These are phyloP conservation scores for Penicillium sp. DNA, from an alignment of 2,329 filamentous ascomycete species.

Conservation along the genomic window DNA sequence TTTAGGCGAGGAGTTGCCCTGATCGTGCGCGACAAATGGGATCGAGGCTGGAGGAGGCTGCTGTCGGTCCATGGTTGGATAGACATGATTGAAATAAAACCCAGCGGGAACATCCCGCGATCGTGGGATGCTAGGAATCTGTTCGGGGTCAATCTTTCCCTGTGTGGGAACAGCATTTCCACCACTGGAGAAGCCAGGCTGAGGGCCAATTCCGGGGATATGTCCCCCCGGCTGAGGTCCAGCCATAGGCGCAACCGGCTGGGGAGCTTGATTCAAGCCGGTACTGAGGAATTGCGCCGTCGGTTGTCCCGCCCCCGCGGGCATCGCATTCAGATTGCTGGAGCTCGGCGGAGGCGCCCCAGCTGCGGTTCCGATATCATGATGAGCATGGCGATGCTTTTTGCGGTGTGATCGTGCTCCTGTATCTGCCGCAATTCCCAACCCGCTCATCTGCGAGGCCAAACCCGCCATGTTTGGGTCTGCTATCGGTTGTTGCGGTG, in stretches of 20 bases:
- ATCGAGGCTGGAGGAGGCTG: slow-evolving; percentile 81
- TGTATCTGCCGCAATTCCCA: slow-evolving; percentile 57
- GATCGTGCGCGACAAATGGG: slow-evolving; percentile 89
- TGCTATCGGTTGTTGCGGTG: slow-evolving; percentile 23
- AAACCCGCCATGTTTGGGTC: slow-evolving; percentile 39
- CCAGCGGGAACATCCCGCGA: slow-evolving; percentile 76
- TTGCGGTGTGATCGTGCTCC: slow-evolving; percentile 59
- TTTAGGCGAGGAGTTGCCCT: slow-evolving; percentile 94
- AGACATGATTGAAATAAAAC: slow-evolving; percentile 80
- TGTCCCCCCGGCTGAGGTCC: slow-evolving; percentile 16
- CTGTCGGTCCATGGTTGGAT: slow-evolving; percentile 92
- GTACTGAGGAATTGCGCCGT: slow-evolving; percentile 57
- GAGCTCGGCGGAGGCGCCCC: slow-evolving; percentile 59
- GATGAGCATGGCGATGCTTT: slow-evolving; percentile 91
- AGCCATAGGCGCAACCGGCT: slow-evolving; percentile 28
- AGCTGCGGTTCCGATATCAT: slow-evolving; percentile 61
- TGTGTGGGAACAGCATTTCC: slow-evolving; percentile 58
- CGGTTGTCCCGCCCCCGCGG: slow-evolving; percentile 51
- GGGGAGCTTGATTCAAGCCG: slow-evolving; percentile 39
- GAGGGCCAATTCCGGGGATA: slow-evolving; percentile 24
- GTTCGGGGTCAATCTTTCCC: slow-evolving; percentile 77
- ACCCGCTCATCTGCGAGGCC: slow-evolving; percentile 66
- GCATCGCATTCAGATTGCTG: slow-evolving; percentile 57
- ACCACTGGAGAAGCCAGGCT: slow-evolving; percentile 36
- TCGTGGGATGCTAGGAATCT: slow-evolving; percentile 83